Base-by-base conservation (phyloP, 2,329 filamentous ascomycete species). In the Aureobasidium subglaciale region DNA sequence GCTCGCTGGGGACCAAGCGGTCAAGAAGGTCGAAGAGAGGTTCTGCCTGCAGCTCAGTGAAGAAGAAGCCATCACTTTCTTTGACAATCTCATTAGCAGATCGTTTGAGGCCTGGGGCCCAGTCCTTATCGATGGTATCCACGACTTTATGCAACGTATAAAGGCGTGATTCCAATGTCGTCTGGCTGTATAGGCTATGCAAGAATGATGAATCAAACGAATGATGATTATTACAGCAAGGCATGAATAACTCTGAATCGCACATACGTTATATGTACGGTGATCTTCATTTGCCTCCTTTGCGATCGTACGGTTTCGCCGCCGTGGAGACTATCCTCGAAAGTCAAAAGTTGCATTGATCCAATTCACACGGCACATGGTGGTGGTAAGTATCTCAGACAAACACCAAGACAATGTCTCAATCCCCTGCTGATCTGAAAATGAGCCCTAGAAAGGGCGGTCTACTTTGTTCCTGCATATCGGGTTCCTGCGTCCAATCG, bases 41-140 rank as follows among this genome's bases (percentile, higher is more conserved):
- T 96, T 99, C 70, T 90, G 95, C 72, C 71, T 99, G 48, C 92
- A 96, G 67, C 81, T 95, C 68, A 87, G 80, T 45, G 93, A 99
- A 70, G 91, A 96, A 67, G 92, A 97, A 66, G 92, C 93, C 1
- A 87, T 96, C 58, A 76, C 88, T 49, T 84, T 92, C 68, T 87
- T 97, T 68, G 91, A 95, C 64, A 82, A 87, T 59, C 79, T 97
- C 58, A 95, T 99, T 67, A 88, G 93, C 63, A 90, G 96, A 68
- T 92, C 89, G 60, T 79, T 93, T 60, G 91, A 88, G 69, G 90
- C 90, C 43, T 85, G 95, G 64, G 91, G 95, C 63, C 90, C 91
- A 0, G 89, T 95, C 4, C 87, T 97, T 35, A 96, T 99, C 75
- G 93, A 99, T 75, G 85, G 90, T 64, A 76, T 97, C 63, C 93